Evolutionary conservation across 2,329 filamentous ascomycete genomes (phyloP).

Genomic region (Aspergillus sp.): DNA sequence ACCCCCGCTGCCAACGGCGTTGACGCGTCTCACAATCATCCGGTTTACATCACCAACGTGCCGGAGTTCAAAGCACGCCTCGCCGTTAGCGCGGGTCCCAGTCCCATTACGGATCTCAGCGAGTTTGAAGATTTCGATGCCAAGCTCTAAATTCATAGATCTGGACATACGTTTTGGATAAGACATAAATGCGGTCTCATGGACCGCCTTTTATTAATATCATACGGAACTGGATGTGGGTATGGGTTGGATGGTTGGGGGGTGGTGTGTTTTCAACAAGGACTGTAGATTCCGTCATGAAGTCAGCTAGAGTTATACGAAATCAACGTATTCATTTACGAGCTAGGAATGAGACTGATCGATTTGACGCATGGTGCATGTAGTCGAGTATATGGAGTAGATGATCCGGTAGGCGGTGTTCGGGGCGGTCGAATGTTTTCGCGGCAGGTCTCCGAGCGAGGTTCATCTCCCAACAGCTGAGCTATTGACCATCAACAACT

Average conservation of each 20-base stretch:
- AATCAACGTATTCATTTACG: too few relatives aligned
- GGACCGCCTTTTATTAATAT: not conserved
- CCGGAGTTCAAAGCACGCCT: slow-evolving; percentile 75
- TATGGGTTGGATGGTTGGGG: not conserved
- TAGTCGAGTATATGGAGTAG: not conserved
- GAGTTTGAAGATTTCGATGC: slow-evolving; percentile 83
- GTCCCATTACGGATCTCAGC: slow-evolving; percentile 69
- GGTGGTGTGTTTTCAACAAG: not conserved
- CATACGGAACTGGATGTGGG: not conserved
- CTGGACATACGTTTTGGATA: not conserved
- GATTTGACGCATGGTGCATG: not conserved
- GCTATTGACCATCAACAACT: slow-evolving; percentile 3
- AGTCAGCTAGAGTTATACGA: not conserved
- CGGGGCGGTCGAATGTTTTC: slow-evolving; percentile 29
- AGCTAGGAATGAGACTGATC: too few relatives aligned
- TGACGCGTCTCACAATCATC: slow-evolving; percentile 37
- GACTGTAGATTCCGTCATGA: not conserved
- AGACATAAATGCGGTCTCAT: not conserved
- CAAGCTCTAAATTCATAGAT: slow-evolving; percentile 62
- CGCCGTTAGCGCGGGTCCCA: slow-evolving; percentile 68
- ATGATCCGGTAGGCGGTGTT: not conserved
- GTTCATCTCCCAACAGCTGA: not conserved
- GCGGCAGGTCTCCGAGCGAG: slow-evolving; percentile 10
- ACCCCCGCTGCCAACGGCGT: slow-evolving; percentile 21
- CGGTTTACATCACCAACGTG: slow-evolving; percentile 70